Evolutionary conservation across 2,329 filamentous ascomycete species (phyloP).

Genomic region (Neofusicoccum sp.): DNA sequence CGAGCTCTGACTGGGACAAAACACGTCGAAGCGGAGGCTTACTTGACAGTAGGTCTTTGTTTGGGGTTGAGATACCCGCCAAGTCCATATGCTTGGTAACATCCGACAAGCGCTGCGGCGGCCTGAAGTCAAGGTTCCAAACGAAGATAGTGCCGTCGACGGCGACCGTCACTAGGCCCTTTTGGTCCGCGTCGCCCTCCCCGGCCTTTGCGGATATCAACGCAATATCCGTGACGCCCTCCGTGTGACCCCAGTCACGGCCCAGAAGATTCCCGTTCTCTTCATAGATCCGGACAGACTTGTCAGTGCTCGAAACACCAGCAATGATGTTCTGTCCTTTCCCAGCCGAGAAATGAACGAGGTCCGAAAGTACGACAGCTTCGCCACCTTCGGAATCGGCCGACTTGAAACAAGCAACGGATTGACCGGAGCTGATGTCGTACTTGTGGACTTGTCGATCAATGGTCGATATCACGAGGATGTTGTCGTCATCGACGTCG

Average conservation of each 20-base stretch:
- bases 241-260: constrained; percentile 92
- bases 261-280: constrained; percentile 75
- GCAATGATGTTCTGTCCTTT: constrained; percentile 67
- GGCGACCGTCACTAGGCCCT: constrained; percentile 47
- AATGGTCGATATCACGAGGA: constrained; percentile 59
- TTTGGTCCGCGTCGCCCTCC: constrained; percentile 49
- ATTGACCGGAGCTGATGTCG: constrained; percentile 65
- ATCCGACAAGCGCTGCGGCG: constrained; percentile 28
- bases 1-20: constrained; percentile 81
- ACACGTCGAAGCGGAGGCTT: constrained; percentile 80
- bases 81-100: constrained; percentile 38
- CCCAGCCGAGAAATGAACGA: constrained; percentile 61
- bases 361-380: constrained; percentile 76
- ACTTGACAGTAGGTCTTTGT: constrained; percentile 33
- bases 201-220: constrained; percentile 40
- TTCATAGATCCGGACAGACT: constrained; percentile 90
- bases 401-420: constrained; percentile 74
- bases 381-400: constrained; percentile 77
- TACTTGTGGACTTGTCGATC: constrained; percentile 61
- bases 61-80: constrained; percentile 30
- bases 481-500: constrained; percentile 58
- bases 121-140: constrained; percentile 39
- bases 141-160: constrained; percentile 53
- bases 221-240: constrained; percentile 83
- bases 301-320: constrained; percentile 91